These are phyloP conservation scores for Fomitiporia mediterranea DNA, from an alignment of 1,284 basidiomycete genomes.

Conservation along the genomic window DNA sequence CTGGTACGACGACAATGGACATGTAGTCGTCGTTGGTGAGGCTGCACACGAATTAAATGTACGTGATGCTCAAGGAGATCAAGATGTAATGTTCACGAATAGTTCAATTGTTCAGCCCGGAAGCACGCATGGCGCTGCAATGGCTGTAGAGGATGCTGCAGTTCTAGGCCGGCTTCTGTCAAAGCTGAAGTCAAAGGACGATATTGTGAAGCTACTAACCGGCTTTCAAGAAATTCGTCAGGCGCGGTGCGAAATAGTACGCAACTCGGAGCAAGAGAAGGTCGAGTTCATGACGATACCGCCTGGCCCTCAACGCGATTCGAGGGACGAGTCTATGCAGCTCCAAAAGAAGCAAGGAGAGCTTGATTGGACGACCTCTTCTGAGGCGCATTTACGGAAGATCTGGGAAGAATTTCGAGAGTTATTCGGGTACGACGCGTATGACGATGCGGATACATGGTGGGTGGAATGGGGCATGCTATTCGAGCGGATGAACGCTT, in stretches of 20 bases:
- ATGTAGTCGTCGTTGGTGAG: slow-evolving; percentile 43
- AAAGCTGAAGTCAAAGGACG: slow-evolving; percentile 42
- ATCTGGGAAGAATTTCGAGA: slow-evolving; percentile 16
- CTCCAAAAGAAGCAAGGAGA: neutral
- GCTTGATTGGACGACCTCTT: neutral
- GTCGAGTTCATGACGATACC: slow-evolving; percentile 1
- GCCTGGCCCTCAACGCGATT: slow-evolving; percentile 31
- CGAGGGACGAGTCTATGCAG: slow-evolving; percentile 32
- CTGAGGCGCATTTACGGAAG: neutral
- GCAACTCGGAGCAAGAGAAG: neutral
- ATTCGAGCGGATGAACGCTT: slow-evolving; percentile 3
- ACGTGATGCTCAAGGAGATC: slow-evolving; percentile 1
- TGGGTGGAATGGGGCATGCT: slow-evolving; percentile 17
- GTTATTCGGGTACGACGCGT: slow-evolving; percentile 15
- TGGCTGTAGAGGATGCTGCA: slow-evolving; percentile 48
- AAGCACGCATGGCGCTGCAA: slow-evolving; percentile 1
- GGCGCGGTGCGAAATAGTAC: slow-evolving; percentile 34
- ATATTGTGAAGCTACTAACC: slow-evolving; percentile 45
- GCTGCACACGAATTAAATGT: slow-evolving; percentile 43
- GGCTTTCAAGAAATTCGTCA: slow-evolving; percentile 49
- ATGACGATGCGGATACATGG: slow-evolving; percentile 18
- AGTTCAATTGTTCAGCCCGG: neutral
- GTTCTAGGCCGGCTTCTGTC: slow-evolving; percentile 54
- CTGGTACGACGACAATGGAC: slow-evolving; percentile 47
- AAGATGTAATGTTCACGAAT: neutral